Percentiles rank a stretch among this genome's conserved stretches.
Conservation (phyloP, 2,329 filamentous ascomycete species). For the Ophiostoma australiae region DNA sequence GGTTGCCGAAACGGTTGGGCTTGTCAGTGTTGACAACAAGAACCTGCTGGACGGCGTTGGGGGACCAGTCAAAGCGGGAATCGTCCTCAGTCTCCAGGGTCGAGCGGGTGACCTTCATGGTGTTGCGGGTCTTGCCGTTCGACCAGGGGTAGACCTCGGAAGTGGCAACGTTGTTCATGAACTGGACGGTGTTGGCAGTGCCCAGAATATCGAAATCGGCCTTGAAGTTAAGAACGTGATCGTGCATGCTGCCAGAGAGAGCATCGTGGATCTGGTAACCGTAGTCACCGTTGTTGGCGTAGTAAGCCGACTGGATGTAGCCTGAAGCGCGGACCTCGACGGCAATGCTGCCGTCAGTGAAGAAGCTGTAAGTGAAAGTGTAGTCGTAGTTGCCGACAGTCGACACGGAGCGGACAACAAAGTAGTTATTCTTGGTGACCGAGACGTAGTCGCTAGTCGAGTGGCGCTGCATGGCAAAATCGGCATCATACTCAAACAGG, state of each 20-base stretch:
- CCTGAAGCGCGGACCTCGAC: conserved; percentile 50
- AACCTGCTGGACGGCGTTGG: conserved; percentile 45
- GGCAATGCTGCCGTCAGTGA: conserved; percentile 47
- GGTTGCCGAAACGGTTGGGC: conserved; percentile 48
- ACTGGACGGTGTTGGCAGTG: conserved; percentile 42
- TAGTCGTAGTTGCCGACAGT: conserved; percentile 54
- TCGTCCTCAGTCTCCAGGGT: conserved; percentile 43
- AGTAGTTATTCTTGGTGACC: conserved; percentile 45
- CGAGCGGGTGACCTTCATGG: conserved; percentile 46
- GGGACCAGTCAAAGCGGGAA: conserved; percentile 44
- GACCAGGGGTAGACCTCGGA: conserved; percentile 45
- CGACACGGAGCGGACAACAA: conserved; percentile 44
- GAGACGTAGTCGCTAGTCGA: conserved; percentile 39
- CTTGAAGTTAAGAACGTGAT: conserved; percentile 54
- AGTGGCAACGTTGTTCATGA: conserved; percentile 35
- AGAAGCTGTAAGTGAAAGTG: conserved; percentile 48
- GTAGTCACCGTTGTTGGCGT: conserved; percentile 43
- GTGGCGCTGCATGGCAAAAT: conserved; percentile 49
- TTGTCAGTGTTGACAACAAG: conserved; percentile 48
- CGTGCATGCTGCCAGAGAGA: conserved; percentile 48
- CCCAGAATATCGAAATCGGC: conserved; percentile 50
- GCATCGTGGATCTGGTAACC: conserved; percentile 47
- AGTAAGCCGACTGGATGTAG: conserved; percentile 50
- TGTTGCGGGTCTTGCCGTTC: conserved; percentile 43
- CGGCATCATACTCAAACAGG: conserved; percentile 49